A percentile compares a stretch with the other conserved stretches of the same genome.
phyloP scores from a whole-genome alignment of 345 rosid species.

The Rhodamnia rubescens region DNA sequence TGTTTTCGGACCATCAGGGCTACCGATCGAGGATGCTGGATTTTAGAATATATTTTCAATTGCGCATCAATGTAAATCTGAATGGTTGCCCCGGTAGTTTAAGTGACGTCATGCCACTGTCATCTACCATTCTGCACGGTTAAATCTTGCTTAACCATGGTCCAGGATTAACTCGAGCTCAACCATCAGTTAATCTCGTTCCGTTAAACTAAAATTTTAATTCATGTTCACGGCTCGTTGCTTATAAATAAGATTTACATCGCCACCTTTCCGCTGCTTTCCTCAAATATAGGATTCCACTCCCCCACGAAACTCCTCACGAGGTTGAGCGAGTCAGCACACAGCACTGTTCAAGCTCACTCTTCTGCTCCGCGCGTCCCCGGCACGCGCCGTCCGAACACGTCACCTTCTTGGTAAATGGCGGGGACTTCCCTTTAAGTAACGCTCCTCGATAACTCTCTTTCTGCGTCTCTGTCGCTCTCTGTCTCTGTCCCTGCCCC shows the following conservation, averaged over 20 bases:
- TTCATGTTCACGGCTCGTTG: not conserved
- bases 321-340: not conserved
- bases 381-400: conserved; percentile 18
- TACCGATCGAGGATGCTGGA: not conserved
- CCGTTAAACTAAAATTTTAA: not conserved
- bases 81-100: accelerated
- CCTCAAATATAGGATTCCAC: not conserved
- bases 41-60: not conserved
- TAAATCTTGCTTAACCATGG: not conserved
- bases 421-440: conserved; percentile 14
- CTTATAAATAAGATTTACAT: not conserved
- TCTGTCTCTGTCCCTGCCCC: not conserved
- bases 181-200: not conserved
- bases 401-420: conserved; percentile 30
- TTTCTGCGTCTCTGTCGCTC: not conserved
- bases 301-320: not conserved
- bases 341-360: not conserved
- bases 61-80: accelerated
- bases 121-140: not conserved
- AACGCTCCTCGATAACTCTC: not conserved
- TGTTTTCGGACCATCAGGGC: no score
- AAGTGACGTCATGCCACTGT: not conserved
- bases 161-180: not conserved
- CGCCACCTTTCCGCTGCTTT: not conserved
- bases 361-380: not conserved